phyloP scores from a whole-genome alignment of 1,284 basidiomycete genomes.

The Ganoderma sp. region DNA sequence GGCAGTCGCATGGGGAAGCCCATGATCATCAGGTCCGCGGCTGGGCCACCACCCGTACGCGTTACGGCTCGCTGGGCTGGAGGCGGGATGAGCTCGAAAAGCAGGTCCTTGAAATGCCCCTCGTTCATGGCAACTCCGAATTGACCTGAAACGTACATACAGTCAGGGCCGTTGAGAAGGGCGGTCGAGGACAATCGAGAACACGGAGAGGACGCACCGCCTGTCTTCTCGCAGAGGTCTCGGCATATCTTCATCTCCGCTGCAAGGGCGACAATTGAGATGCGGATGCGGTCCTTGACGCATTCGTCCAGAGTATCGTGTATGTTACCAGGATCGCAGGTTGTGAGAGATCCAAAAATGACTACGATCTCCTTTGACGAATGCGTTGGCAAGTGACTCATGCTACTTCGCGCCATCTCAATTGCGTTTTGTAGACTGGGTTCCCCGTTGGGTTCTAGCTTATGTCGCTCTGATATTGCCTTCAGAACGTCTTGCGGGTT shows the following conservation, averaged over 20 bases:
- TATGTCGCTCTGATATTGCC: conserved; percentile 85
- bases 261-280: conserved; percentile 90
- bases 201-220: conserved; percentile 58
- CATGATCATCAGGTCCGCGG: conserved; percentile 97
- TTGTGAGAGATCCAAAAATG: conserved; percentile 94
- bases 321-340: conserved; percentile 96
- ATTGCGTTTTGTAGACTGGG: conserved; percentile 97
- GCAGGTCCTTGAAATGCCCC: conserved; percentile 92
- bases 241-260: conserved; percentile 99
- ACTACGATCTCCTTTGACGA: conserved; percentile 95
- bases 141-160: conserved; percentile 58
- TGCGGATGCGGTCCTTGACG: conserved; percentile 82
- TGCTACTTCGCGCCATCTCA: conserved; percentile 91
- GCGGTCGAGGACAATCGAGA: neutral
- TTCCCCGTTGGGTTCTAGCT: conserved; percentile 89
- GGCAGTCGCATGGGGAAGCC: conserved; percentile 95
- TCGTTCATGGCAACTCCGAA: conserved; percentile 98
- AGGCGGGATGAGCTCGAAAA: conserved; percentile 96
- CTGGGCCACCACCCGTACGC: conserved; percentile 57
- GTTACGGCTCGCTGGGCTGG: conserved; percentile 79
- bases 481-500: conserved; percentile 94
- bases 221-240: conserved; percentile 87
- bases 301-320: conserved; percentile 89
- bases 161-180: conserved; percentile 23
- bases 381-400: conserved; percentile 94